Percentiles rank a stretch among this genome's conserved stretches.
phyloP scores from a whole-genome alignment of 352 stramenopile genomes.

The Pythium phragmiticola region DNA sequence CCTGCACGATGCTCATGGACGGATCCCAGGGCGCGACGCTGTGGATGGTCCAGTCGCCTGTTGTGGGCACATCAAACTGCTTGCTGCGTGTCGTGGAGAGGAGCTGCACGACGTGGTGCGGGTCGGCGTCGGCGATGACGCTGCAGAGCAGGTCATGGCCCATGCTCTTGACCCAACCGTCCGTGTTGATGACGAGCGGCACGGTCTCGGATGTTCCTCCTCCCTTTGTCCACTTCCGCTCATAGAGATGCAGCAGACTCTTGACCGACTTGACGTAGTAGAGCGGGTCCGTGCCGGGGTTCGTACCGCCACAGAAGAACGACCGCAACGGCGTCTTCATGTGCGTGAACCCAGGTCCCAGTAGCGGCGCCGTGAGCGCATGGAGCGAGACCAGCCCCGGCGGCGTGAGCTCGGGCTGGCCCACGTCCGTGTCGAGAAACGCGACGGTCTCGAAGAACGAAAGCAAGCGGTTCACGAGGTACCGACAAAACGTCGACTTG shows the following conservation, averaged over 20 bases:
- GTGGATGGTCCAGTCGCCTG: conserved; percentile 50
- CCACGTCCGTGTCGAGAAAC: conserved; percentile 95
- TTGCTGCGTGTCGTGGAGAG: conserved; percentile 88
- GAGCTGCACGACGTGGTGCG: conserved; percentile 94
- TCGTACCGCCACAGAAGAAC: conserved; percentile 77
- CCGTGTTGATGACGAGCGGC: conserved; percentile 95
- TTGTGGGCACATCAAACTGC: conserved; percentile 71
- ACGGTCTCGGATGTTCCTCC: conserved; percentile 26
- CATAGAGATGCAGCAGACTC: conserved; percentile 64
- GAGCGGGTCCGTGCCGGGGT: conserved; percentile 71
- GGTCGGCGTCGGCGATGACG: conserved; percentile 81
- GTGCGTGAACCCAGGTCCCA: conserved; percentile 91
- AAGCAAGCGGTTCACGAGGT: conserved; percentile 92
- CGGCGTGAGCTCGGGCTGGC: conserved; percentile 93
- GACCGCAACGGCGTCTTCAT: conserved; percentile 76
- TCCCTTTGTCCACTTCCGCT: conserved; percentile 41
- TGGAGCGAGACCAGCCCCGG: conserved; percentile 93
- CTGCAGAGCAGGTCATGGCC: conserved; percentile 93
- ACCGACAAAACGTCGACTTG: conserved; percentile 95
- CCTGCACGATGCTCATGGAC: conserved; percentile 47
- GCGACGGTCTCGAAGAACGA: conserved; percentile 68
- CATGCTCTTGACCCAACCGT: conserved; percentile 98
- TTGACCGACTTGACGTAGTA: conserved; percentile 76
- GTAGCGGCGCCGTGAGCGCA: conserved; percentile 81
- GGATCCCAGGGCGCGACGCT: conserved; percentile 71